Evolutionary conservation across 2,329 filamentous ascomycete species (phyloP), one percentile per base, ranked within the genome.

Genomic region (Aspergillus piperis): DNA sequence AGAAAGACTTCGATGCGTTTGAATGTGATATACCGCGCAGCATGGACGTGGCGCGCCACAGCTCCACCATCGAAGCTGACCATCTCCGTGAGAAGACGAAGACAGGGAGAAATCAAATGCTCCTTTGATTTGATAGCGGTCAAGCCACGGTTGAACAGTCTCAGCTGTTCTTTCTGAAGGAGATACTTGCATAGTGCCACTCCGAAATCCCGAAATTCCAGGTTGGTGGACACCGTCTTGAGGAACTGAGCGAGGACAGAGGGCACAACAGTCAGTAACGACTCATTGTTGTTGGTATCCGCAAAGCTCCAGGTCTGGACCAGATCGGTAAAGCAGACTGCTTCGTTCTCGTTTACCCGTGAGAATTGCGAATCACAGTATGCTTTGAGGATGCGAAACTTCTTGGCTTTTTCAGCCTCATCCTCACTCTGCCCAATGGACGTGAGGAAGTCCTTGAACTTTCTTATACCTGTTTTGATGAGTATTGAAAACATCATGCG

Each of bases 301-400:
- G 90, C 92, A 78, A 90, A 92, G 51, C 87, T 88, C 94, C 94
- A 98, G 61, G 88, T 92, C 68, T 96, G 90, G 77, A 96, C 90
- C 41, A 98, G 79, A 68, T 96, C 91, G 2, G 84, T 79, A 30
- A 98, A 84, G 67, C 88, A 91, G 23, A 88, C 81, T 6, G 84
- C 82, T 55, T 85, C 83, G 30, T 55, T 36, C 39, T 87, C 85
- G 54, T 68, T 72, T 15, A 75, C 77, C 62, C 75, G 75, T 17
- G 81, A 78, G 61, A 80, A 82, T 70, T 87, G 84, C 48, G 81
- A 79, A 48, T 87, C 83, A 62, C 80, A 79, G 64, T 81, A 82
- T 42, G 74, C 71, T 64, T 80, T 79, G 49, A 83, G 71, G 41
- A 81, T 70, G 57, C 72, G 73, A 54, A 80, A 70, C 58, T 77